Evolutionary conservation across 139 green algal genomes (phyloP).

Genomic region (Diplosphaera chodatii): DNA sequence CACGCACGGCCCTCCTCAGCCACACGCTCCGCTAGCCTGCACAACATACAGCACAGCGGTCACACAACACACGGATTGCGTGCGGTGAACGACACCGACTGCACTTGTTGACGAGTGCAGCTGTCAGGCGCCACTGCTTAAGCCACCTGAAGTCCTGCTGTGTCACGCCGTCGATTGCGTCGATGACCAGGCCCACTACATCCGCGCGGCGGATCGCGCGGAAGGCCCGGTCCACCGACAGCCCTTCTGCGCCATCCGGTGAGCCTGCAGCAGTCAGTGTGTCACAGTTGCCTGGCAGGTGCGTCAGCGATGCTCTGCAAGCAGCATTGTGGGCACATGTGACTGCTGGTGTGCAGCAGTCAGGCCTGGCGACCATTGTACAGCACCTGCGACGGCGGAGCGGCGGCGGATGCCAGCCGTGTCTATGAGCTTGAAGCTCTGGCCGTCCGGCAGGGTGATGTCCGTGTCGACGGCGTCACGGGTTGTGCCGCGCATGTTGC

Average conservation of each 20-base stretch:
- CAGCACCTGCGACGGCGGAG: slow-evolving; percentile 48
- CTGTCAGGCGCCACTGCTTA: no score
- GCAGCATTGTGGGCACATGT: no score
- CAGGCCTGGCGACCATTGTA: no score
- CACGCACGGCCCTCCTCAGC: slow-evolving; percentile 69
- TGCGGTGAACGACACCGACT: no score
- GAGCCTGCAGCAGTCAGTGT: slow-evolving; percentile 12
- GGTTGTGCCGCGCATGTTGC: slow-evolving; percentile 87
- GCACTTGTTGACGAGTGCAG: no score
- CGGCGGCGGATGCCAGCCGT: slow-evolving; percentile 91
- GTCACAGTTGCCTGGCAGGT: no score
- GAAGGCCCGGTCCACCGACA: slow-evolving; percentile 80
- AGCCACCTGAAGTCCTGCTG: slow-evolving; percentile 63
- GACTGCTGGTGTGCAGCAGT: no score
- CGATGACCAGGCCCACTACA: slow-evolving; percentile 86
- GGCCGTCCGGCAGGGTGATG: slow-evolving; percentile 54
- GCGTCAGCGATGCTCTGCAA: no score
- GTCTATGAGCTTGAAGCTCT: slow-evolving; percentile 85
- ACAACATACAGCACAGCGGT: not conserved
- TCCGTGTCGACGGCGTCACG: slow-evolving; percentile 89
- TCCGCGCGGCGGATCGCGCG: slow-evolving; percentile 79
- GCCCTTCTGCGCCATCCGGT: slow-evolving; percentile 58
- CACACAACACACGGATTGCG: no score
- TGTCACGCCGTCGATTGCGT: slow-evolving; percentile 63
- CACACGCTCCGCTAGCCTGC: slow-evolving; percentile 45